Evolutionary conservation across 73 alveolate species (phyloP).

Genomic region (Uronychia setigera): DNA sequence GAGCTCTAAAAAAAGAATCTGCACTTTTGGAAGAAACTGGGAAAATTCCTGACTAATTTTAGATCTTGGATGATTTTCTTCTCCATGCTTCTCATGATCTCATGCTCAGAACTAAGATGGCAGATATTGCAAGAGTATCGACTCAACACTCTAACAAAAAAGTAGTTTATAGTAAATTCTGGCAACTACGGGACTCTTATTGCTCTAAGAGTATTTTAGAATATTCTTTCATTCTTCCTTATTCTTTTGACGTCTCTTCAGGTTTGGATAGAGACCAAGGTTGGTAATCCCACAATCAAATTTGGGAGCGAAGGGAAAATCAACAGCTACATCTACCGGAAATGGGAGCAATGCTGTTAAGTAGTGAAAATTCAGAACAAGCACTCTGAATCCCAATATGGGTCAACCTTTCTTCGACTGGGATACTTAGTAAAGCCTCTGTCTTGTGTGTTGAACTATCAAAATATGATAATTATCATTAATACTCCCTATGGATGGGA

Average conservation of each 20-base stretch:
- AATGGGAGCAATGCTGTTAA: not conserved
- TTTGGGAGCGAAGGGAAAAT: not conserved
- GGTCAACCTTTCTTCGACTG: not conserved
- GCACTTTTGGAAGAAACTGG: not conserved
- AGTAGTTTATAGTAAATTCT: not conserved
- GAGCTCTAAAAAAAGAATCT: not conserved
- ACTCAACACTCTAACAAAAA: not conserved
- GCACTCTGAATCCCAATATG: not conserved
- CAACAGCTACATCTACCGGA: not conserved
- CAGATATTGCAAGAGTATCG: not conserved
- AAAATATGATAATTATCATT: not conserved
- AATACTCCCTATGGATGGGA: not conserved
- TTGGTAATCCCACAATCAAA: not conserved
- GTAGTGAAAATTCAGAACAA: not conserved
- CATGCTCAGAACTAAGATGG: not conserved
- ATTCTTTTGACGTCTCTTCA: not conserved
- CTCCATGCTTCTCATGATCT: not conserved
- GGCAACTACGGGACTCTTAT: not conserved
- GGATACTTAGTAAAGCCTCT: not conserved
- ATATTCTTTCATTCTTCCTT: not conserved
- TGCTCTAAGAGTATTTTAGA: not conserved
- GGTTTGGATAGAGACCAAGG: conserved; percentile 3
- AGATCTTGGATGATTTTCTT: not conserved
- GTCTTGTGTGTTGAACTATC: not conserved
- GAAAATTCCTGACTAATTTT: not conserved